Evolutionary conservation across 2,329 filamentous ascomycete species (phyloP).

Genomic region (Arthrinium phaeospermum): DNA sequence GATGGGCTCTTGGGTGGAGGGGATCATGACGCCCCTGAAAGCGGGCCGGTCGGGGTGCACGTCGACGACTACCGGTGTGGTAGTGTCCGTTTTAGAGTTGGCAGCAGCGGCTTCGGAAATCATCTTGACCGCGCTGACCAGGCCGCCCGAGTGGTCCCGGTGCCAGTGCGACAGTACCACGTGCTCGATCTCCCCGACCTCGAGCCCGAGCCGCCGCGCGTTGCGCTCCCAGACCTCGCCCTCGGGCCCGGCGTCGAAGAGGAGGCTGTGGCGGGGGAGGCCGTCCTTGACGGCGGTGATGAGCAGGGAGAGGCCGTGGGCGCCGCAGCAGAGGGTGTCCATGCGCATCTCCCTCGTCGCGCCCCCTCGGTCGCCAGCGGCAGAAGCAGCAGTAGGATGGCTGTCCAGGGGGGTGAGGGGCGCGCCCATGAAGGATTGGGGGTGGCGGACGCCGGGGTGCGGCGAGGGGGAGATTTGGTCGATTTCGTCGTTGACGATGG

Average conservation of each 20-base stretch:
- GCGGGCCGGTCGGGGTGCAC: slow-evolving; percentile 58
- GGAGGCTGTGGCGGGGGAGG: slow-evolving; percentile 47
- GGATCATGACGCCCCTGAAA: slow-evolving; percentile 53
- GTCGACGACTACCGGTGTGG: slow-evolving; percentile 47
- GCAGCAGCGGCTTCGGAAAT: slow-evolving; percentile 45
- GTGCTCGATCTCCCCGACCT: slow-evolving; percentile 50
- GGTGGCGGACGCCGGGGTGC: slow-evolving; percentile 47
- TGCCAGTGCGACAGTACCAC: slow-evolving; percentile 61
- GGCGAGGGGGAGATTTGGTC: slow-evolving; percentile 56
- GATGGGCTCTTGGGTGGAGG: slow-evolving; percentile 41
- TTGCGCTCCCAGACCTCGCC: slow-evolving; percentile 58
- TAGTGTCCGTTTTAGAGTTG: slow-evolving; percentile 34
- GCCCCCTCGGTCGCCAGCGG: slow-evolving; percentile 43
- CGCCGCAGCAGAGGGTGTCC: slow-evolving; percentile 57
- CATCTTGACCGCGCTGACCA: slow-evolving; percentile 54
- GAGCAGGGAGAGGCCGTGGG: slow-evolving; percentile 58
- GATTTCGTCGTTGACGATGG: slow-evolving; percentile 61
- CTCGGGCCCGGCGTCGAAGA: slow-evolving; percentile 61
- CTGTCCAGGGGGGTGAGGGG: slow-evolving; percentile 41
- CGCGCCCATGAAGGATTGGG: slow-evolving; percentile 49
- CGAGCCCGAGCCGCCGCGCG: slow-evolving; percentile 46
- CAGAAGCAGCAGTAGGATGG: neutral
- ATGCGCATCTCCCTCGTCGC: slow-evolving; percentile 52
- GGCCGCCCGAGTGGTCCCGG: slow-evolving; percentile 59
- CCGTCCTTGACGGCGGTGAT: slow-evolving; percentile 55